A percentile compares a stretch with the other conserved stretches of the same genome.
Conservation (phyloP, 2,329 filamentous ascomycete species). For the Ophiostoma tasmaniense region DNA sequence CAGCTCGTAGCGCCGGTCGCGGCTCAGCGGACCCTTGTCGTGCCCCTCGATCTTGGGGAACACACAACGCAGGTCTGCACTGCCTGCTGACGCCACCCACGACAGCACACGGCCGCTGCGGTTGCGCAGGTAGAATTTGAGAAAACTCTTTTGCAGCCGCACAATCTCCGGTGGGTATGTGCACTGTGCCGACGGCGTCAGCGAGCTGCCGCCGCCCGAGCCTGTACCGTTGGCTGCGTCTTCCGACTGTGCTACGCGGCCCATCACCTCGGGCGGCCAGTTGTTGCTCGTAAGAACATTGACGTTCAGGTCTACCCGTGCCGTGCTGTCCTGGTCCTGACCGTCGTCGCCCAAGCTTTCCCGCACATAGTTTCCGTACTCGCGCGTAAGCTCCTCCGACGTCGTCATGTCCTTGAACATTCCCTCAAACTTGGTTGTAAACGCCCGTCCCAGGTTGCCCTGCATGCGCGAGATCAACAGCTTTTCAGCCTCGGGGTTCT, state of each 20-base stretch:
- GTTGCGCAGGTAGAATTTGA: conserved; percentile 78
- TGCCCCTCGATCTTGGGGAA: conserved; percentile 68
- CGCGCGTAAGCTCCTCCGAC: conserved; percentile 70
- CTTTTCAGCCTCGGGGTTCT: conserved; percentile 86
- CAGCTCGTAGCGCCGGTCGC: conserved; percentile 73
- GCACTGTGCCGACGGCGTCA: conserved; percentile 36
- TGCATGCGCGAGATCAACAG: conserved; percentile 97
- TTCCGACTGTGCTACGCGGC: conserved; percentile 29
- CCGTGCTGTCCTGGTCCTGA: not conserved
- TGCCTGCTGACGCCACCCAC: conserved; percentile 66
- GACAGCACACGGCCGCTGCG: conserved; percentile 82
- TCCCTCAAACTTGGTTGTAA: conserved; percentile 53
- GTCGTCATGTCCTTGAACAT: conserved; percentile 97
- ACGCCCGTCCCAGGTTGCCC: conserved; percentile 87
- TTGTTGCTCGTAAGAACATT: conserved; percentile 86
- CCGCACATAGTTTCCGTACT: conserved; percentile 62
- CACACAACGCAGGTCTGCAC: conserved; percentile 73
- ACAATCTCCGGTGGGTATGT: conserved; percentile 69
- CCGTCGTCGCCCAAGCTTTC: conserved; percentile 36
- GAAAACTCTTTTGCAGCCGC: conserved; percentile 72
- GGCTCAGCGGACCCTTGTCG: conserved; percentile 49
- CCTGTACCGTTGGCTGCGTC: not conserved
- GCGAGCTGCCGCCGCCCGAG: conserved; percentile 21
- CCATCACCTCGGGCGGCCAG: conserved; percentile 89
- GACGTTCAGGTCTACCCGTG: conserved; percentile 67